These are phyloP conservation scores for Heliocybe sulcata DNA, from an alignment of 1,284 basidiomycete genomes.

Conservation along the genomic window DNA sequence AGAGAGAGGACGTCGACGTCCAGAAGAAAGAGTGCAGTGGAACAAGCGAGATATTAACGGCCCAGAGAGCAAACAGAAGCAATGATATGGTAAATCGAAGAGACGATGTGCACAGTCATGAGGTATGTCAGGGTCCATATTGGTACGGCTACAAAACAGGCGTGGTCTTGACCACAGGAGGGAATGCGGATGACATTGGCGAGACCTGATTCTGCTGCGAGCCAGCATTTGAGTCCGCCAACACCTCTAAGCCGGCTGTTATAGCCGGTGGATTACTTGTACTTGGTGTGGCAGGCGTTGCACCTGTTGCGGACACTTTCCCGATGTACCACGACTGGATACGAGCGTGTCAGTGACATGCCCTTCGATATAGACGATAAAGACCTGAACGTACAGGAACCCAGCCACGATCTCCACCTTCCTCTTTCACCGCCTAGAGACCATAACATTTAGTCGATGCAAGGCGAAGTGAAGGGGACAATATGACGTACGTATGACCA, in stretches of 20 bases:
- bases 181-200: constrained; percentile 20
- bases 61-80: background rate
- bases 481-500: constrained; percentile 76
- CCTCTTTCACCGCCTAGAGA: constrained; percentile 53
- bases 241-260: constrained; percentile 8
- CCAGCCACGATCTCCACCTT: constrained; percentile 86
- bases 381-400: constrained; percentile 54
- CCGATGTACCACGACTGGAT: constrained; percentile 21
- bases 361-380: constrained; percentile 1
- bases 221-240: constrained; percentile 5
- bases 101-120: background rate
- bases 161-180: constrained; percentile 5
- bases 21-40: background rate
- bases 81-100: background rate
- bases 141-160: background rate
- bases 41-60: background rate
- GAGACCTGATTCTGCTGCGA: constrained; percentile 13
- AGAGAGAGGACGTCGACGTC: background rate
- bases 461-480: background rate
- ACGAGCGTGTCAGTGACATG: background rate
- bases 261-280: constrained; percentile 1
- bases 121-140: background rate
- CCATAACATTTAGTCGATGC: background rate
- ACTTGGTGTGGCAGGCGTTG: constrained; percentile 13
- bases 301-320: constrained; percentile 16